Evolutionary conservation across 768 basidiomycete genomes (phyloP).

Genomic region (Porpolomopsis calyptriformis): DNA sequence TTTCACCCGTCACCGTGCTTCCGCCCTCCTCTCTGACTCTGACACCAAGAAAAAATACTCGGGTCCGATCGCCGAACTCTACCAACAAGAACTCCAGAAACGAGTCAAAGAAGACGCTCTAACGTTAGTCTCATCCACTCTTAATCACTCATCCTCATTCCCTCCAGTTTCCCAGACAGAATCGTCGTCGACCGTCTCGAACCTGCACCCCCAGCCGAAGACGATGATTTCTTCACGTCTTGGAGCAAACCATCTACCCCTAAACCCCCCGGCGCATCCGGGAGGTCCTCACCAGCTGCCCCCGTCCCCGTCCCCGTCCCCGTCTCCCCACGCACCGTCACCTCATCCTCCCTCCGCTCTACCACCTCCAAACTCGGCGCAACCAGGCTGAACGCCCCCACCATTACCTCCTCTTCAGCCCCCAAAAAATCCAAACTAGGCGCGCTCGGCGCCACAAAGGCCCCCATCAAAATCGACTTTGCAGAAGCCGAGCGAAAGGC

Average conservation of each 20-base stretch:
- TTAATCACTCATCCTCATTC: constrained; percentile 4
- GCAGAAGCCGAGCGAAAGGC: constrained; percentile 90
- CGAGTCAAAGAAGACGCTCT: constrained; percentile 67
- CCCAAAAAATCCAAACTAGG: constrained; percentile 53
- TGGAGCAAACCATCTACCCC: constrained; percentile 82
- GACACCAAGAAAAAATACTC: constrained; percentile 89
- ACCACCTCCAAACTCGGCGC: constrained; percentile 16
- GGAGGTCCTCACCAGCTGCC: constrained; percentile 28
- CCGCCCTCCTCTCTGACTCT: constrained; percentile 53
- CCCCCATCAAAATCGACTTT: constrained; percentile 73
- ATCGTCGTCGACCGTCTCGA: constrained; percentile 67
- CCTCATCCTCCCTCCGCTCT: constrained; percentile 35
- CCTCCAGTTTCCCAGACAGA: constrained; percentile 58
- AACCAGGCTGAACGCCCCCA: constrained; percentile 29
- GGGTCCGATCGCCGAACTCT: constrained; percentile 70
- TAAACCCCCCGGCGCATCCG: constrained; percentile 40
- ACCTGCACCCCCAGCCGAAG: constrained; percentile 28
- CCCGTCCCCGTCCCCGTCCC: constrained; percentile 43
- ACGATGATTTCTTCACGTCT: constrained; percentile 89
- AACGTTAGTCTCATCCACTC: constrained; percentile 35
- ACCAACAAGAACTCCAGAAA: constrained; percentile 83
- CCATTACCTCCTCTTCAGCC: constrained; percentile 14
- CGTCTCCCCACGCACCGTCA: constrained; percentile 50
- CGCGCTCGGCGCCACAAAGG: constrained; percentile 83
- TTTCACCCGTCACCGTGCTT: constrained; percentile 79